phyloP scores from a whole-genome alignment of 2,329 filamentous ascomycete genomes.

The Fusarium falciforme region DNA sequence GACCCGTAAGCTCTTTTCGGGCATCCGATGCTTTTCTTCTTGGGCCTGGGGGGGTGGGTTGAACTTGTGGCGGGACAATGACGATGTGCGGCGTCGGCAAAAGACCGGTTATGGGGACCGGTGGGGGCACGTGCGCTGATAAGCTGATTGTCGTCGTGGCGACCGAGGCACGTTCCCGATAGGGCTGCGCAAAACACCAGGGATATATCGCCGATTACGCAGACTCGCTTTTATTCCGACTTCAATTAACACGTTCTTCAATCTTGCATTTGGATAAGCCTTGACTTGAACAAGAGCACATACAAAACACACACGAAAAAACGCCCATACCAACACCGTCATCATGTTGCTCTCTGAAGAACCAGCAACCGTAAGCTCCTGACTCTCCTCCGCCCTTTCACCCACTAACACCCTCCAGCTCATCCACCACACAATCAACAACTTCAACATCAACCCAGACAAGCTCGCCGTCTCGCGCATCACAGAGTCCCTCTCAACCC shows the following conservation, averaged over 20 bases:
- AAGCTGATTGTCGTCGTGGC: conserved; percentile 47
- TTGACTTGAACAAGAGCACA: too few relatives aligned
- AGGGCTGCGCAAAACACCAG: conserved; percentile 13
- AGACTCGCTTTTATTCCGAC: neutral
- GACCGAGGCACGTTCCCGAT: conserved; percentile 28
- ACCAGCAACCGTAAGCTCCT: conserved; percentile 78
- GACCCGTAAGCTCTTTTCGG: conserved; percentile 18
- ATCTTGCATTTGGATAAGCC: neutral
- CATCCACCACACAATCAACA: conserved; percentile 89
- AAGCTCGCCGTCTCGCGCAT: conserved; percentile 86
- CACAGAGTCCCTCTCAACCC: conserved; percentile 81
- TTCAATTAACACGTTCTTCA: neutral
- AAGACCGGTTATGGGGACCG: conserved; percentile 23
- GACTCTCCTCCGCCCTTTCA: neutral
- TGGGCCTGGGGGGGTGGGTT: neutral
- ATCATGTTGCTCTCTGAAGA: conserved; percentile 96
- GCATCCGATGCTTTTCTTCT: conserved; percentile 11
- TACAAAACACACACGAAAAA: neutral
- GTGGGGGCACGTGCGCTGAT: conserved; percentile 1
- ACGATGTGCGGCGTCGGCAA: conserved; percentile 36
- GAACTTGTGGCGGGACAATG: conserved; percentile 41
- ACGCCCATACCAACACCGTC: conserved; percentile 28
- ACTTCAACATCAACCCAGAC: conserved; percentile 95
- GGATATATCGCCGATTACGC: neutral
- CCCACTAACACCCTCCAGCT: conserved; percentile 64